Evolutionary conservation across 208 protist species (phyloP).

Genomic region (Acanthamoeba castellanii): DNA sequence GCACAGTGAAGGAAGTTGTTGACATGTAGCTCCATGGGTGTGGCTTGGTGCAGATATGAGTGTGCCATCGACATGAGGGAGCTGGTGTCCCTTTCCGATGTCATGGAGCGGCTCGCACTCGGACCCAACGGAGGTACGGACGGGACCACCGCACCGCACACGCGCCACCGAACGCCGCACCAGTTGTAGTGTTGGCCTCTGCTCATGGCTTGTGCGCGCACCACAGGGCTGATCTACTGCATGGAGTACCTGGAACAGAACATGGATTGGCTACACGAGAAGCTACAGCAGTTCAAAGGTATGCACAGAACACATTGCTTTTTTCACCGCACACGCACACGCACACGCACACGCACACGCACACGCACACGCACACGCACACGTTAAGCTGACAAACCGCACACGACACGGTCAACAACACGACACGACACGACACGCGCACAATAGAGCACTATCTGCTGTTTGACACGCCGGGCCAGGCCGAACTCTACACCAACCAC

Average conservation of each 20-base stretch:
- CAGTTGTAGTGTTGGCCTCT: neutral
- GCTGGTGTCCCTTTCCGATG: conserved; percentile 92
- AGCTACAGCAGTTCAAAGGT: conserved; percentile 87
- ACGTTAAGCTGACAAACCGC: too few species aligned
- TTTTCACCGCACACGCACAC: too few species aligned
- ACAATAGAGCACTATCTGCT: conserved; percentile 95
- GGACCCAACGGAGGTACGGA: conserved; percentile 96
- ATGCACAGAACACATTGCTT: too few species aligned
- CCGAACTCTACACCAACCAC: conserved; percentile 98
- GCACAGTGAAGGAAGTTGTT: neutral
- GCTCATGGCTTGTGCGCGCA: neutral
- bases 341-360: neutral
- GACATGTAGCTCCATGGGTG: too few species aligned
- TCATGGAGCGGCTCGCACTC: conserved; percentile 95
- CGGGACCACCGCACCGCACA: neutral
- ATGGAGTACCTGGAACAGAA: conserved; percentile 97
- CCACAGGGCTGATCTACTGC: conserved; percentile 95
- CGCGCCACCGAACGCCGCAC: neutral
- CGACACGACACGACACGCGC: too few species aligned
- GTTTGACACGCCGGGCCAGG: conserved; percentile 99
- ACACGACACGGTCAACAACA: too few species aligned
- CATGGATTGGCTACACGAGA: conserved; percentile 95
- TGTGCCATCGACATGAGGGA: conserved; percentile 95
- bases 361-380: too few species aligned
- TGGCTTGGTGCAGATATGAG: conserved; percentile 89